Evolutionary conservation across 2,329 filamentous ascomycete species (phyloP).

Genomic region (Drechslerella coelobrocha): DNA sequence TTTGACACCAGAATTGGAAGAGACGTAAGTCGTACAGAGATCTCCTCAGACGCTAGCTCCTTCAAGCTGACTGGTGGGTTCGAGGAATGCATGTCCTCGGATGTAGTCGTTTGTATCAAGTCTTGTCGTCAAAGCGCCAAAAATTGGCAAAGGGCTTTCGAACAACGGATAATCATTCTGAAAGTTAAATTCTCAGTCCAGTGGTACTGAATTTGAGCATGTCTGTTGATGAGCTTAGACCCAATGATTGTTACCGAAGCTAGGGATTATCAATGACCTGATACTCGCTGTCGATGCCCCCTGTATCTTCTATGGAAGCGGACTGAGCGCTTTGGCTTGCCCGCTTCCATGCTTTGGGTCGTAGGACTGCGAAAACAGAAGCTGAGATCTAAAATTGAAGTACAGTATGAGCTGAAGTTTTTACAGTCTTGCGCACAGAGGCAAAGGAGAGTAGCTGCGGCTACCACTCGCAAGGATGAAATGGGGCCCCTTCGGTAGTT

Average conservation of each 20-base stretch:
- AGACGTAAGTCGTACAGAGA: conserved; percentile 8
- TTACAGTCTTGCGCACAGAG: conserved; percentile 25
- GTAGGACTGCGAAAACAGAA: conserved; percentile 4
- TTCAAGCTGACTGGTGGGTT: conserved; percentile 15
- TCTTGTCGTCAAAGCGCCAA: conserved; percentile 34
- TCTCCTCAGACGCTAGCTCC: conserved; percentile 9
- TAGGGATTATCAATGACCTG: conserved; percentile 9
- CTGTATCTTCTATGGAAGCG: conserved; percentile 27
- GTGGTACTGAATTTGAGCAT: background rate
- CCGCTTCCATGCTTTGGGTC: conserved; percentile 4
- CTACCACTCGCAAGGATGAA: background rate
- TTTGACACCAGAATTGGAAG: conserved; percentile 18
- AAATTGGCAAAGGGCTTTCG: conserved; percentile 2
- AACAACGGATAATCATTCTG: background rate
- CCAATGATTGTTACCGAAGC: conserved; percentile 33
- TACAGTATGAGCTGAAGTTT: conserved; percentile 22
- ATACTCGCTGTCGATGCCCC: conserved; percentile 29
- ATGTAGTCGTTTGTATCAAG: conserved; percentile 4
- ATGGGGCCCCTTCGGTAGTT: background rate
- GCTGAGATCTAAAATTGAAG: conserved; percentile 16
- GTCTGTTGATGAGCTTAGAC: conserved; percentile 24
- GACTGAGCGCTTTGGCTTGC: conserved; percentile 26
- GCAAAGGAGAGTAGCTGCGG: conserved; percentile 6
- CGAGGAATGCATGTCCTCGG: conserved; percentile 11
- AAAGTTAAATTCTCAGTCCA: background rate